These are phyloP conservation scores for Mycena sanguinolenta DNA, from an alignment of 768 basidiomycete genomes.

Conservation along the genomic window DNA sequence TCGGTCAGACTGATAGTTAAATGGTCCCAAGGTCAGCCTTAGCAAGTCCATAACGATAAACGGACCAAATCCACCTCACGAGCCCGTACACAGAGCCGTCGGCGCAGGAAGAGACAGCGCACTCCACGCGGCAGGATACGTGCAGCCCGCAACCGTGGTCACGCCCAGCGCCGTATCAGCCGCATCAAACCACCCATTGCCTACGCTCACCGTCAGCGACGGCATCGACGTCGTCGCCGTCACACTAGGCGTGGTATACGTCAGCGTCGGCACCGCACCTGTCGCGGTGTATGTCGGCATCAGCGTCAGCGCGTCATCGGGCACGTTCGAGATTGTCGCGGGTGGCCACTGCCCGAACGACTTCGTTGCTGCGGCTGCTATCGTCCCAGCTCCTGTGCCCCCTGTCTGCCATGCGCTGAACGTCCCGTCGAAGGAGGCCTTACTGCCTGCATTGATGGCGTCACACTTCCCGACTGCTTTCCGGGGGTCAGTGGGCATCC, in stretches of 20 bases:
- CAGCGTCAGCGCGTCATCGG: not conserved
- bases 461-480: not conserved
- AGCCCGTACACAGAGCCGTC: too few relatives aligned
- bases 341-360: not conserved
- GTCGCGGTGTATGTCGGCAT: not conserved
- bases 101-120: not conserved
- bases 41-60: too few relatives aligned
- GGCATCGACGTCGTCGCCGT: not conserved
- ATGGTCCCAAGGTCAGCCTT: too few relatives aligned
- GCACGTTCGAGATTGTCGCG: not conserved
- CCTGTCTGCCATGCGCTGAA: not conserved
- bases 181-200: not conserved
- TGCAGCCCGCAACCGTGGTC: not conserved
- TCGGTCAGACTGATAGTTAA: too few relatives aligned
- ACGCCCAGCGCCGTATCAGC: not conserved
- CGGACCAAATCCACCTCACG: too few relatives aligned
- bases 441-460: not conserved
- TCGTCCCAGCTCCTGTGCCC: not conserved
- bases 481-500: not conserved
- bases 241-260: not conserved
- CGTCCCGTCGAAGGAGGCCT: not conserved
- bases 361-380: not conserved
- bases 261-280: not conserved
- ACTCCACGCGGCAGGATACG: not conserved
- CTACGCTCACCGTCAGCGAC: not conserved